phyloP scores from a whole-genome alignment of 108 stramenopile species.

The Bacterosira constricta region DNA sequence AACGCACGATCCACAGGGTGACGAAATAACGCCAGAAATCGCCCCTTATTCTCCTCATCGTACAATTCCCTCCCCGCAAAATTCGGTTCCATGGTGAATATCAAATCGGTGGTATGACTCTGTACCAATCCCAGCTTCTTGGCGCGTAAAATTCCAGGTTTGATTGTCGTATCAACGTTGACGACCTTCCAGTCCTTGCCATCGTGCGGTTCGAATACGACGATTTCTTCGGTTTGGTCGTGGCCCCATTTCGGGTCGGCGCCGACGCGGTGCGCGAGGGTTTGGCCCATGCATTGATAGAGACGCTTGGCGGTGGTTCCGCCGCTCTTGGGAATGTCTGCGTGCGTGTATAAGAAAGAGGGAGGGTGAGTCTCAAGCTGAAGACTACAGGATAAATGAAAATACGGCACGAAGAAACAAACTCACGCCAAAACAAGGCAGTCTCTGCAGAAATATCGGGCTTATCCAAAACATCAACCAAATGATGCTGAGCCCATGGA shows the following conservation, averaged over 20 bases:
- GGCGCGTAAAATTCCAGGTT: constrained; percentile 43
- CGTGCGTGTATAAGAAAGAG: too few species aligned
- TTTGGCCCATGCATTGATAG: constrained; percentile 46
- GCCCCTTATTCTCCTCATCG: constrained; percentile 20
- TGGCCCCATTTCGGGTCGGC: constrained; percentile 41
- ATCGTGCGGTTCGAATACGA: constrained; percentile 29
- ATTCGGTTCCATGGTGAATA: constrained; percentile 46
- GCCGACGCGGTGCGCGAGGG: constrained; percentile 40
- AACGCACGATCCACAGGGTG: constrained; percentile 41
- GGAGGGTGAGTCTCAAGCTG: too few species aligned
- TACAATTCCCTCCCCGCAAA: constrained; percentile 44
- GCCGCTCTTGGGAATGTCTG: constrained; percentile 52
- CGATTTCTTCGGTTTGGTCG: constrained; percentile 25
- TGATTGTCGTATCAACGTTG: constrained; percentile 50
- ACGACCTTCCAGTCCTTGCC: constrained; percentile 45
- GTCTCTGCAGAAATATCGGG: constrained; percentile 38
- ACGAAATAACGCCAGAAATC: constrained; percentile 37
- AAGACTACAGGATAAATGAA: background rate
- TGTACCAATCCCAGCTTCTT: constrained; percentile 35
- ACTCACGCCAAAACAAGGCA: constrained; percentile 41
- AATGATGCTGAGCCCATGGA: constrained; percentile 45
- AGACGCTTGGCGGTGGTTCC: constrained; percentile 52
- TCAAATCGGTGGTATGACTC: constrained; percentile 43
- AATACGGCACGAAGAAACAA: background rate
- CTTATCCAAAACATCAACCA: constrained; percentile 32